A percentile compares a stretch with the other conserved stretches of the same genome.
These are phyloP conservation scores for Fusarium virguliforme DNA, from an alignment of 2,329 filamentous ascomycete genomes.

Conservation along the genomic window DNA sequence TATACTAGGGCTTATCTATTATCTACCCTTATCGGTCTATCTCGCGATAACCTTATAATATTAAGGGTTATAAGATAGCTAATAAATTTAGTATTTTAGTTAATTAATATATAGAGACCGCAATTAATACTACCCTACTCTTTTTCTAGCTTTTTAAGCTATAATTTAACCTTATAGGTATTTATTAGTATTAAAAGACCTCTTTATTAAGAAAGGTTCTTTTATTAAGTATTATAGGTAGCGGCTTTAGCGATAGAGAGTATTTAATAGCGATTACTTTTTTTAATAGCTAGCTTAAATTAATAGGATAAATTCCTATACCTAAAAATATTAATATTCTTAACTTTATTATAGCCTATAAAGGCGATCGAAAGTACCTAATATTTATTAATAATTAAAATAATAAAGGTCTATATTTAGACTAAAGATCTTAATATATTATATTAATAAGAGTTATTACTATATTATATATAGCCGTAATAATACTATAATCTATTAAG, in stretches of 20 bases:
- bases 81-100: background rate
- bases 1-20: too few species aligned
- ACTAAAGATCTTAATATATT: too few species aligned
- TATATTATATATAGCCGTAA: too few species aligned
- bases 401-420: too few species aligned
- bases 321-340: too few species aligned
- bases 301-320: background rate
- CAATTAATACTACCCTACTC: background rate
- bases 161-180: background rate
- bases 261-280: background rate
- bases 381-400: too few species aligned
- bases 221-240: background rate
- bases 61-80: background rate
- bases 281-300: background rate
- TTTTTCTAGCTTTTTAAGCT: background rate
- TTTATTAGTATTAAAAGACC: background rate
- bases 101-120: background rate
- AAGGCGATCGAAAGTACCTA: too few species aligned
- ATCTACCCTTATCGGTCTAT: too few species aligned
- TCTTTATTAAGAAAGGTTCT: background rate
- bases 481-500: too few species aligned
- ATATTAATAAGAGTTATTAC: too few species aligned
- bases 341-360: too few species aligned
- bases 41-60: too few species aligned
- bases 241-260: background rate